Base-by-base conservation (phyloP, 1,139 yeast species). In the Pichia sp. region DNA sequence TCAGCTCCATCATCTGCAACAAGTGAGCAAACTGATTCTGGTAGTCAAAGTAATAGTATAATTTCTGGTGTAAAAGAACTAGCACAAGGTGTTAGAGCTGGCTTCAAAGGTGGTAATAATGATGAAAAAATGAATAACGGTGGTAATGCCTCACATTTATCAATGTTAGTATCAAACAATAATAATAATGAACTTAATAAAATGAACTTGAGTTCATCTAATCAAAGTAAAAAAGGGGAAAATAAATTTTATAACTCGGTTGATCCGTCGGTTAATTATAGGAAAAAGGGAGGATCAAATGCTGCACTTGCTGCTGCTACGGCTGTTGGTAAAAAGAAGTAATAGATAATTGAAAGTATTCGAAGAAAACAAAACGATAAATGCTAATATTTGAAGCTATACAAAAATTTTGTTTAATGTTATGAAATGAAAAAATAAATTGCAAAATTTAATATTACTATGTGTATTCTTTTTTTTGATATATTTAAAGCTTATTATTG, bases 261-360 rank as follows among this genome's bases (percentile, higher is more conserved):
- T 18, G 45, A 43, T 30, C 22, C 25, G 7, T 18, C 34, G 7
- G 16, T 33, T 9, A 25, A 4, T 16, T 44, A 33, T 30, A 47
- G 27, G 18, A 10, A 22, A 13, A 46, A 36, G 5, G 47, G 42
- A 9, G 56, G 52, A 25, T 48, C 57, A 11, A 51, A 53, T 30
- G 61, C 58, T 22, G 62, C 62, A 18, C 49, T 59, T 31, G 62
- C 62, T 5, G 63, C 63, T 11, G 62, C 62, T 3, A 45, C 54
- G 10, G 63, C 62, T 31, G 57, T 53, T 8, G 57, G 58, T 29
- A 51, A 44, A 16, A 48, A 41, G 22, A 27, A 30, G 10, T 45
- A 46, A 51, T 43, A n/a, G 38, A 6, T 36, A 18, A 10, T 10
- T 10, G 19, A 36, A 18, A 10, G 3, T 9, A 19, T 8, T 36